Evolutionary conservation across 352 stramenopile species (phyloP).

Genomic region (Pythium brassicae): DNA sequence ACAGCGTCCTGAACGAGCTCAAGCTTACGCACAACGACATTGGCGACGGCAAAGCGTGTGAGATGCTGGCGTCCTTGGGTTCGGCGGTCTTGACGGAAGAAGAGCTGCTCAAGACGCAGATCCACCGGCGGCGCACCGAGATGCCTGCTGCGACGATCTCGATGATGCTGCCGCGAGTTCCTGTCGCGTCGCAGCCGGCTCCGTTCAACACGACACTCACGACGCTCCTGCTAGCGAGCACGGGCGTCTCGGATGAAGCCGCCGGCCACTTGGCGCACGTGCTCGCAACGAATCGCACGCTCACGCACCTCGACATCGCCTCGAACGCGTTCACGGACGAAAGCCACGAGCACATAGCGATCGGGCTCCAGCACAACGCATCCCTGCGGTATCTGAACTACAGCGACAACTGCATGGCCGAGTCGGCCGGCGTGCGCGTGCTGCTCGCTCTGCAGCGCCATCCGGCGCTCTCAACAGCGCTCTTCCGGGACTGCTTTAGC

Average conservation of each 20-base stretch:
- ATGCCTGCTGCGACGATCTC: slow-evolving; percentile 11
- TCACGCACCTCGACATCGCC: slow-evolving; percentile 53
- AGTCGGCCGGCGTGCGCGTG: slow-evolving; percentile 27
- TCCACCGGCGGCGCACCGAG: slow-evolving; percentile 22
- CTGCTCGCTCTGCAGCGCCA: slow-evolving; percentile 32
- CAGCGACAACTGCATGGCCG: slow-evolving; percentile 53
- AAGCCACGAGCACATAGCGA: slow-evolving; percentile 37
- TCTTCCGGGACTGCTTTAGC: slow-evolving; percentile 60
- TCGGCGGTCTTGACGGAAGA: slow-evolving; percentile 37
- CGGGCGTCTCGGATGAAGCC: slow-evolving; percentile 50
- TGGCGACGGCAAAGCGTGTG: slow-evolving; percentile 41
- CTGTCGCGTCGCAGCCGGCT: neutral
- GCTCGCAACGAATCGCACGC: slow-evolving; percentile 35
- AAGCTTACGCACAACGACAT: slow-evolving; percentile 70
- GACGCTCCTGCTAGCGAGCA: slow-evolving; percentile 53
- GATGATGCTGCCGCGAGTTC: slow-evolving; percentile 1
- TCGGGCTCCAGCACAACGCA: slow-evolving; percentile 39
- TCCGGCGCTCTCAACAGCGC: slow-evolving; percentile 30
- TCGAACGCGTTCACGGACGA: slow-evolving; percentile 38
- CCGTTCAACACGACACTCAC: slow-evolving; percentile 55
- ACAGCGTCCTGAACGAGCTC: slow-evolving; percentile 43
- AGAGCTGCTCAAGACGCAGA: slow-evolving; percentile 47
- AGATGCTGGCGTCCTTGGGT: slow-evolving; percentile 46
- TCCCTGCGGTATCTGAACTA: slow-evolving; percentile 49
- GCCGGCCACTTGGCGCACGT: slow-evolving; percentile 38